Conservation (phyloP, 495 filamentous ascomycete genomes). For the Cryomyces antarcticus region DNA sequence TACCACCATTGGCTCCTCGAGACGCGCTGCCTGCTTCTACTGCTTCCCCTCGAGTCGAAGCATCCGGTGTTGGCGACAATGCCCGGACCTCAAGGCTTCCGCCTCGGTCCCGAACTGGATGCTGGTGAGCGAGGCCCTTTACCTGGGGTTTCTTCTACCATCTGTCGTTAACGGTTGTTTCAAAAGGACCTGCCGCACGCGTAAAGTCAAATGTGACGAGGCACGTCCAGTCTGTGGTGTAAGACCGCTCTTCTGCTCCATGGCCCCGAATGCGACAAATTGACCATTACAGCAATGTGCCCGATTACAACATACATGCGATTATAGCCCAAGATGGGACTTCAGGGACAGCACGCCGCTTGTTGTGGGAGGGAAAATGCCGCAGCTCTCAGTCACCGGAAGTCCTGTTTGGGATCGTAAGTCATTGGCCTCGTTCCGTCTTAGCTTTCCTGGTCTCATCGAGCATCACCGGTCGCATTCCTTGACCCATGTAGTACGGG, state of each 20-base stretch:
- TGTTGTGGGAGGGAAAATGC: constrained; percentile 30
- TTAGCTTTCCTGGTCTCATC: too few species aligned
- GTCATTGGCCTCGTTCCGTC: constrained; percentile 1
- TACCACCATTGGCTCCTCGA: too few species aligned
- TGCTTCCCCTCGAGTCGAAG: too few species aligned
- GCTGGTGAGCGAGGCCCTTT: not conserved
- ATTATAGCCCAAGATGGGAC: constrained; percentile 33
- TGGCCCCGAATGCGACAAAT: not conserved
- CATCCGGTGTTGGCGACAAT: too few species aligned
- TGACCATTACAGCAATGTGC: constrained; percentile 27
- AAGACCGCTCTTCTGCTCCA: not conserved
- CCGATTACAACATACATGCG: constrained; percentile 31
- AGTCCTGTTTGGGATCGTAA: constrained; percentile 36
- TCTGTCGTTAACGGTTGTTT: too few species aligned
- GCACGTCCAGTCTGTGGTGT: constrained; percentile 6
- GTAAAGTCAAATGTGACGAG: constrained; percentile 13
- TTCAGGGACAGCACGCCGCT: constrained; percentile 36
- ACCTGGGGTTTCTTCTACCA: too few species aligned
- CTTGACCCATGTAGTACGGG: too few species aligned
- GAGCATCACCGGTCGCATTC: too few species aligned
- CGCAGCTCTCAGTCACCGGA: constrained; percentile 27
- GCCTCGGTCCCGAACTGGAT: constrained; percentile 8
- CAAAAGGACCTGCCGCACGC: constrained; percentile 6
- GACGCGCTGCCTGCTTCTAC: too few species aligned
- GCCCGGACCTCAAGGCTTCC: constrained; percentile 1